Conservation (phyloP, 495 filamentous ascomycete species). For the Hyaloscypha finlandica region DNA sequence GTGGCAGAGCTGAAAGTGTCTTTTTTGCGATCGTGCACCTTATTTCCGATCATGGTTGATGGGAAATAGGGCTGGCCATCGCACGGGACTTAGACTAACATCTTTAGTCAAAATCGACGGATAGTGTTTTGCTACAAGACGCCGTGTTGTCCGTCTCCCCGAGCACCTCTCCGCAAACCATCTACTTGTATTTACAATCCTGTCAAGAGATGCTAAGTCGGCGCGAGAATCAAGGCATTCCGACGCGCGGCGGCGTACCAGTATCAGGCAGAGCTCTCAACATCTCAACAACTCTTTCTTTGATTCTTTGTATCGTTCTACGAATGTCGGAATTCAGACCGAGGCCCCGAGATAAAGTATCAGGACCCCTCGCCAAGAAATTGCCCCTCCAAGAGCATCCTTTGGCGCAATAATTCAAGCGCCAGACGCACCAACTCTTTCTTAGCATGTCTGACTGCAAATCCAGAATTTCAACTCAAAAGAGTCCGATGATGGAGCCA, state of each 20-base stretch:
- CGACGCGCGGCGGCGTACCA: too few species aligned
- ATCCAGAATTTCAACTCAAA: background rate
- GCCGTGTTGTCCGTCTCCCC: background rate
- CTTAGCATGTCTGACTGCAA: slow-evolving; percentile 12
- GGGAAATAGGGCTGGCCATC: background rate
- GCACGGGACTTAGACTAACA: background rate
- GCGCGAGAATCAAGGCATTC: too few species aligned
- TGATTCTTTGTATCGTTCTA: too few species aligned
- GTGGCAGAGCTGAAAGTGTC: slow-evolving; percentile 2
- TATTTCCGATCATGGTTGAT: background rate
- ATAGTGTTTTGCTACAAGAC: background rate
- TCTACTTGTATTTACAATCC: background rate
- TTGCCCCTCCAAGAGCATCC: too few species aligned
- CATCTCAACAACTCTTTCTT: too few species aligned
- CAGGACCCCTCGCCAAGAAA: too few species aligned
- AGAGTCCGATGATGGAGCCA: slow-evolving; percentile 15
- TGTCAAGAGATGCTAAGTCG: background rate
- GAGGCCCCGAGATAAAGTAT: too few species aligned
- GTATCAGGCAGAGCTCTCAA: too few species aligned
- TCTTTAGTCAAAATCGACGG: background rate
- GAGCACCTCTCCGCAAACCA: background rate
- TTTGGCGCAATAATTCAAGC: background rate
- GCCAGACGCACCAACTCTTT: background rate
- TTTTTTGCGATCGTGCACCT: background rate
- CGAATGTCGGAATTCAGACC: too few species aligned